Evolutionary conservation across 176 grass and related monocot genomes (phyloP).

Genomic region (Aegilops sharonensis): DNA sequence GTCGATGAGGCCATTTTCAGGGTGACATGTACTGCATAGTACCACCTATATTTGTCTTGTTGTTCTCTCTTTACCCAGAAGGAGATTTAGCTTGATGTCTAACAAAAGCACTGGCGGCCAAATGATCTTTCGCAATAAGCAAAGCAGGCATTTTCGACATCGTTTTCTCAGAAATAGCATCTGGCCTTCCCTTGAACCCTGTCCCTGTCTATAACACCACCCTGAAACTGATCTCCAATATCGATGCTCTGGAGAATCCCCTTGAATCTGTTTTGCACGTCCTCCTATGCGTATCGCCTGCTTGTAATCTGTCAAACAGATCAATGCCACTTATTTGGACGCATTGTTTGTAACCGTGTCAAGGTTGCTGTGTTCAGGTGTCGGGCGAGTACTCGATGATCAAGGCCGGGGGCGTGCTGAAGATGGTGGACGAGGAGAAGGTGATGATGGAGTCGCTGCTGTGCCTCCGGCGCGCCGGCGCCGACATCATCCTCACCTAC

Average conservation of each 20-base stretch:
- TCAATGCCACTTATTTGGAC: background rate
- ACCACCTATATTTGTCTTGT: background rate
- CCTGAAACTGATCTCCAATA: background rate
- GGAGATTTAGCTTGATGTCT: background rate
- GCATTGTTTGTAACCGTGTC: background rate
- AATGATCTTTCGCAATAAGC: background rate
- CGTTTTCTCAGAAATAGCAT: background rate
- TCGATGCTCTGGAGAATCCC: background rate
- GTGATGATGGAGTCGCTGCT: constrained; percentile 97
- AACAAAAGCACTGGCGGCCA: background rate
- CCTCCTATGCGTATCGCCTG: background rate
- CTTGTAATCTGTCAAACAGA: background rate
- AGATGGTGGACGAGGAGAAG: constrained; percentile 95
- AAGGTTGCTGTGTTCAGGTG: constrained; percentile 54
- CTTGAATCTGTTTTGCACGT: background rate
- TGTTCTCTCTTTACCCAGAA: background rate
- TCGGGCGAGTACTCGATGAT: constrained; percentile 99
- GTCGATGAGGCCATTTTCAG: background rate
- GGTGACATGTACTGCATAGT: background rate
- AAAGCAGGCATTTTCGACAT: background rate
- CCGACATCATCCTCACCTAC: constrained; percentile 88
- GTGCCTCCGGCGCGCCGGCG: constrained; percentile 78
- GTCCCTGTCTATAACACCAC: background rate
- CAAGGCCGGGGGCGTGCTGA: constrained; percentile 63
- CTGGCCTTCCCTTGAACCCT: background rate